Conservation (phyloP, 331 rosid species). For the Quercus phellos region DNA sequence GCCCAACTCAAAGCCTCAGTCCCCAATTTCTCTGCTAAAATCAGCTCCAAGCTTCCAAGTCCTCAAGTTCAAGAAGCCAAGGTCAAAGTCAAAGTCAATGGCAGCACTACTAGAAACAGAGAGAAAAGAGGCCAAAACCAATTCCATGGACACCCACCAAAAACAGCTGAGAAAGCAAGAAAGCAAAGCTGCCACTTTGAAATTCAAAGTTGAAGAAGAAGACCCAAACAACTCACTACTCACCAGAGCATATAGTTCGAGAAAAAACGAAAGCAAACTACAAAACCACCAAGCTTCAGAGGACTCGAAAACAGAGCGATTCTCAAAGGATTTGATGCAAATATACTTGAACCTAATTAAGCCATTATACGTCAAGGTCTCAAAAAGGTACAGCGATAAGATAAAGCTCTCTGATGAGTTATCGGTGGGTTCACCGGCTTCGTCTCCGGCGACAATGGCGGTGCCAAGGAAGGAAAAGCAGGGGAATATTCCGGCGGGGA, state of each 20-base stretch:
- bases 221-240: conserved; percentile 28
- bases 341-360: conserved; percentile 71
- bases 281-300: conserved; percentile 8
- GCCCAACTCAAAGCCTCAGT: conserved; percentile 62
- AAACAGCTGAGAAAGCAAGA: conserved; percentile 23
- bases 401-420: conserved; percentile 23
- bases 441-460: conserved; percentile 40
- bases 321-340: conserved; percentile 54
- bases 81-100: conserved; percentile 7
- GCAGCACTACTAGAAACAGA: neutral
- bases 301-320: conserved; percentile 43
- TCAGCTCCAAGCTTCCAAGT: conserved; percentile 73
- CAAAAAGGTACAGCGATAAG: conserved; percentile 42
- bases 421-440: conserved; percentile 24
- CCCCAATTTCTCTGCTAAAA: conserved; percentile 71
- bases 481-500: conserved; percentile 44
- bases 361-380: conserved; percentile 64
- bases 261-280: conserved; percentile 26
- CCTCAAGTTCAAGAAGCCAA: conserved; percentile 51
- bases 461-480: conserved; percentile 37
- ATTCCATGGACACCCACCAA: neutral
- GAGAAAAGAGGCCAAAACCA: conserved; percentile 10
- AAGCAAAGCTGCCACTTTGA: conserved; percentile 20
- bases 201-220: conserved; percentile 28
- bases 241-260: conserved; percentile 43